Base-by-base conservation (phyloP, 495 filamentous ascomycete genomes). In the Chaetomium fimeti region DNA sequence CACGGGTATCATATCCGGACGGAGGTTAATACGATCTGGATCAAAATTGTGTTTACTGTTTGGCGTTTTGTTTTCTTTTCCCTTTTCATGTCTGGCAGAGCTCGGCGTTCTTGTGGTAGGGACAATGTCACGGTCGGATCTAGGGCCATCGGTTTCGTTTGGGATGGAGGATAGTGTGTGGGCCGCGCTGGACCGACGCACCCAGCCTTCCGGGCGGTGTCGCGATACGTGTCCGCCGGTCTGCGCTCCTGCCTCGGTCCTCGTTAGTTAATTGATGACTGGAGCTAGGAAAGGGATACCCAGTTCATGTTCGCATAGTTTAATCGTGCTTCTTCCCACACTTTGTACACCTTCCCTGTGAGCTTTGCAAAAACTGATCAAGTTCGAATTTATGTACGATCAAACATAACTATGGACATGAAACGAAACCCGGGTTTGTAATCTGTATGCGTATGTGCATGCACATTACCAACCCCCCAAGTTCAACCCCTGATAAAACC, bases 401-500 rank as follows among this genome's bases (percentile, higher is more conserved):
- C 16, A 25, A 56, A 18, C 25, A 42, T n/a, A 55, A 55, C 27
- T 57, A 57, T 57, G 18, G 36, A 57, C 54, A 57, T 40, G 54
- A 57, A 57, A 24, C 8, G 54, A 57, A 56, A 32, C 20, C 4
- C n/a, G 24, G 29, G n/a, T 22, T 56, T 22, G 15, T 55, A 16
- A 16, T n/a, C 1, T 24, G 20, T 18, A n/a, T 49, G 2, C 24
- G 18, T 24, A 49, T 24, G 18, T n/a, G 12, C 12, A 49, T 24
- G 45, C 8, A 20, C n/a, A 3, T 11, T n/a, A 49, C 45, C 20
- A 20, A 49, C 8, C 20, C 20, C 16, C 16, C 13, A 43, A 43
- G 4, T 11, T 11, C 11, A 5, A 18, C 40, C 16, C 40, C 40
- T 3, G 0, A 43, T 18, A 3, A 18, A 43, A 15, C 40, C 40